Evolutionary conservation across 139 green algal genomes (phyloP), one percentile per base, ranked within the genome.

Genomic region (Microglena sp.): DNA sequence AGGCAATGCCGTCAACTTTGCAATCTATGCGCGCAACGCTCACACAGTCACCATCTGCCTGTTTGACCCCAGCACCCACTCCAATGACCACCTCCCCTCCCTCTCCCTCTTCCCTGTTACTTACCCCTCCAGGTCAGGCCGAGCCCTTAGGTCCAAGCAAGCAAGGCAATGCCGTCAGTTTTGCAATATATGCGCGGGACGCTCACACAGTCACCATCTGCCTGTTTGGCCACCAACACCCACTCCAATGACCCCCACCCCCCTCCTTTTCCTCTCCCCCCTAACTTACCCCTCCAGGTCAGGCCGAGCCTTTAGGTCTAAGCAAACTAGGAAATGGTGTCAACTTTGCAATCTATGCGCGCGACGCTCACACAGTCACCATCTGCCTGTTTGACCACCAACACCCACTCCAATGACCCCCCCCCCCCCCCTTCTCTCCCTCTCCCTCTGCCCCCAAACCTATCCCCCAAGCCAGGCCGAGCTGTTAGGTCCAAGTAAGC

Each of bases 261-360:
- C n/a, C n/a, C n/a, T n/a, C n/a, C n/a, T n/a, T n/a, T n/a, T n/a
- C n/a, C n/a, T n/a, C n/a, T n/a, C n/a, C n/a, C n/a, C n/a, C n/a
- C n/a, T n/a, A n/a, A n/a, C n/a, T n/a, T n/a, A 50, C 11, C 40
- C 40, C 11, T 18, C 11, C 73, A 81, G 77, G 77, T 24, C 46
- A 53, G 33, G 61, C 79, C 1, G 35, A 82, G 40, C 89, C 89
- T 0, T 62, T 96, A 43, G 90, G 90, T 0, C 83, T 89, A 28
- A 93, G 85, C 43, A 68, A 63, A 3, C 64, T 60, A 0, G 21
- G 60, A 1, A 33, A 7, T 0, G 82, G 77, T 4, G 59, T 95
- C 30, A 96, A 96, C 69, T 96, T 96, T 78, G 86, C 90, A 0
- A 46, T 96, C 4, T 89, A 72, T 33, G 77, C 84, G 2, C 64